Percentiles rank a stretch among this genome's conserved stretches.
Evolutionary conservation across 306 rosid species (phyloP).

Genomic region (cucumber (Cucumis sativus)): DNA sequence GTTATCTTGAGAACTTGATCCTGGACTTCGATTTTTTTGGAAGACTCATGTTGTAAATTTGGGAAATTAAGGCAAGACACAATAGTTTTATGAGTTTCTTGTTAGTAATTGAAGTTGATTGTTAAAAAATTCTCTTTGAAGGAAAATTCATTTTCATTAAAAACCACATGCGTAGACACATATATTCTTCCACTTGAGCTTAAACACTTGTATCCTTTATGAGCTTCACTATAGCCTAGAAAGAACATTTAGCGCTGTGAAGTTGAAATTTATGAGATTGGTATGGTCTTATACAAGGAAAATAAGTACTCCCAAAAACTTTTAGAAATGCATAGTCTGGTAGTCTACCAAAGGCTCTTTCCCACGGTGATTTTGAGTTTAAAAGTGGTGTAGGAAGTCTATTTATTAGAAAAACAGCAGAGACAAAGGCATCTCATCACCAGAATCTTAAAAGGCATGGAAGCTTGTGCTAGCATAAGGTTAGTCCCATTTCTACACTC

Average conservation of each 20-base stretch:
- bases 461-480: not conserved
- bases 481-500: not conserved
- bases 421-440: not conserved
- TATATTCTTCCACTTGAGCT: not conserved
- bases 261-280: too few species aligned
- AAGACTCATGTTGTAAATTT: too few species aligned
- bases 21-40: too few species aligned
- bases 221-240: too few species aligned
- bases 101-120: accelerated
- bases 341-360: not conserved
- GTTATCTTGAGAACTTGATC: too few species aligned
- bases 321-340: not conserved
- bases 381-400: not conserved
- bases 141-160: not conserved
- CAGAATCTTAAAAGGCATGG: not conserved
- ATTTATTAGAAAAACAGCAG: too few species aligned
- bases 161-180: not conserved
- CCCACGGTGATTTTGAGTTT: not conserved
- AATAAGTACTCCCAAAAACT: not conserved
- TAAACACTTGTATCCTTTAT: too few species aligned
- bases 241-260: too few species aligned
- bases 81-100: too few species aligned
- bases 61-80: not conserved
- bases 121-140: too few species aligned
- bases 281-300: not conserved